phyloP scores from a whole-genome alignment of 345 rosid species.

The Arabis alpina region DNA sequence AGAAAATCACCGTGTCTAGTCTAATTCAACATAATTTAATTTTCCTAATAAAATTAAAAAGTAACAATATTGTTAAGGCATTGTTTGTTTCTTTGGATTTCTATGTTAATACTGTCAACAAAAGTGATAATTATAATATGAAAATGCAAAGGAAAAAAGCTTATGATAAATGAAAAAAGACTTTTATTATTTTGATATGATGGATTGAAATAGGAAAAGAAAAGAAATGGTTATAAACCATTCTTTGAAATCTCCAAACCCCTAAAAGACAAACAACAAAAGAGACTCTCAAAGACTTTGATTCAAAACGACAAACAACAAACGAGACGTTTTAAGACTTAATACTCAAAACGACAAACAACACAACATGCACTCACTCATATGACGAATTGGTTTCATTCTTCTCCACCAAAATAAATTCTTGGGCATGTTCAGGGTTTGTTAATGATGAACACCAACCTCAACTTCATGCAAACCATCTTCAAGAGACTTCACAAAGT shows the following conservation, averaged over 20 bases:
- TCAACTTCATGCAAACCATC: slow-evolving; percentile 31
- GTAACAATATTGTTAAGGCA: too few relatives aligned
- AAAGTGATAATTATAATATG: too few relatives aligned
- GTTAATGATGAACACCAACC: not conserved
- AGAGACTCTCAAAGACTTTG: too few relatives aligned
- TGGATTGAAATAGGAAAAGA: too few relatives aligned
- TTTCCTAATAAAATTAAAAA: not conserved
- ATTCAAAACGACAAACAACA: not conserved
- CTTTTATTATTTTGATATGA: too few relatives aligned
- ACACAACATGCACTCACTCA: not conserved
- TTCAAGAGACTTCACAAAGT: slow-evolving; percentile 14
- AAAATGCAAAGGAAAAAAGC: too few relatives aligned
- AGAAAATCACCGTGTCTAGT: not conserved
- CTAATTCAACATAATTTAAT: not conserved
- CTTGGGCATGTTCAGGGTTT: not conserved
- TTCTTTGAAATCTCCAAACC: too few relatives aligned
- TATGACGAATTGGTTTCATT: not conserved
- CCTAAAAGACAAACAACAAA: too few relatives aligned
- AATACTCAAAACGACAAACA: not conserved
- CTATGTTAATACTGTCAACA: too few relatives aligned
- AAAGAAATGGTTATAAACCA: too few relatives aligned
- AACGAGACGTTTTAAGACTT: not conserved
- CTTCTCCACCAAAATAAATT: not conserved
- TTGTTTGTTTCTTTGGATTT: too few relatives aligned
- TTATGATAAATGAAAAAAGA: too few relatives aligned